Conservation (phyloP, 2,329 filamentous ascomycete genomes). For the Periconia sp. region DNA sequence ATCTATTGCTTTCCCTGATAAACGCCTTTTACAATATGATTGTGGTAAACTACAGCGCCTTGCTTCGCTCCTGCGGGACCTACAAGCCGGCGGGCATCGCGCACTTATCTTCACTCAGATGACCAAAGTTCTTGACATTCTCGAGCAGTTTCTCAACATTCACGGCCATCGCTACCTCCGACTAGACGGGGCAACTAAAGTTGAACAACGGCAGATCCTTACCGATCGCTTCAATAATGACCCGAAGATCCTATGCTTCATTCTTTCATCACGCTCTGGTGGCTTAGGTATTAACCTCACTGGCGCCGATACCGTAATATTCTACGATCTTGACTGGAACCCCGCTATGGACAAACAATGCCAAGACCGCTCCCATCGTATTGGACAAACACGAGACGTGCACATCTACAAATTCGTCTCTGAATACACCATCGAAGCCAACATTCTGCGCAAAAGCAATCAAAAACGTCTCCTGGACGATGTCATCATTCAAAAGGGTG, state of each 20-base stretch:
- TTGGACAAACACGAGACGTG: conserved; percentile 95
- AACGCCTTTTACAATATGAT: conserved; percentile 93
- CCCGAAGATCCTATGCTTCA: conserved; percentile 88
- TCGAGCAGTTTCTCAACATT: conserved; percentile 97
- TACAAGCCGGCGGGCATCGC: conserved; percentile 88
- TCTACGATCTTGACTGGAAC: conserved; percentile 99
- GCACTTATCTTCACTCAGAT: conserved; percentile 99
- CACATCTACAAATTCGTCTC: conserved; percentile 79
- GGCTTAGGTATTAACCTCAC: conserved; percentile 96
- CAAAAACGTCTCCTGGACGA: conserved; percentile 98
- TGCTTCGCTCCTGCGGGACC: conserved; percentile 78
- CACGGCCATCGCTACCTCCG: conserved; percentile 96
- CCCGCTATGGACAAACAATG: conserved; percentile 99
- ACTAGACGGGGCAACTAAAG: conserved; percentile 92
- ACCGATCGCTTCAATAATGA: conserved; percentile 98
- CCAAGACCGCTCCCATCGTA: conserved; percentile 94
- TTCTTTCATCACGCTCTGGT: conserved; percentile 90
- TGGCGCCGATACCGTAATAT: conserved; percentile 95
- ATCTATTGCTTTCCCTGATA: conserved; percentile 96
- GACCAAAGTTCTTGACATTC: conserved; percentile 96
- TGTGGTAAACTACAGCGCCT: conserved; percentile 94
- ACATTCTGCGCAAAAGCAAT: conserved; percentile 93
- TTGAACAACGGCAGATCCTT: conserved; percentile 91
- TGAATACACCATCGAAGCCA: conserved; percentile 85
- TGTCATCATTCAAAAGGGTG: conserved; percentile 96